phyloP scores from a whole-genome alignment of 345 rosid genomes.

The Corymbia maculata region DNA sequence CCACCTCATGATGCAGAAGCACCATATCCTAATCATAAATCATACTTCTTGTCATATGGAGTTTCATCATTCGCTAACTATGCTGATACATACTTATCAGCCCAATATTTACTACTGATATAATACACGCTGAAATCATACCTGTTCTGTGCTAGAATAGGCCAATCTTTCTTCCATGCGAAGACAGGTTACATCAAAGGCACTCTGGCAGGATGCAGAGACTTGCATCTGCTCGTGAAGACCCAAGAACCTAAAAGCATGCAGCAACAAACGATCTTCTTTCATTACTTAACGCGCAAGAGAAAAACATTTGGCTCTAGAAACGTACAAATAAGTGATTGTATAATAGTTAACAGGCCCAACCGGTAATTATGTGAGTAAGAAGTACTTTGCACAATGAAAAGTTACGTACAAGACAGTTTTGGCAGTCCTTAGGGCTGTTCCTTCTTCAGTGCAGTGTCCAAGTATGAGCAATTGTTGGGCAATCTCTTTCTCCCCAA shows the following conservation, averaged over 20 bases:
- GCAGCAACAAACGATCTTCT: background rate
- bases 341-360: background rate
- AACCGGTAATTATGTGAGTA: background rate
- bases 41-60: background rate
- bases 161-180: constrained; percentile 81
- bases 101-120: background rate
- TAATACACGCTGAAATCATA: background rate
- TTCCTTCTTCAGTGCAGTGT: constrained; percentile 42
- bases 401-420: constrained; percentile 45
- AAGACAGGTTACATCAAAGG: constrained; percentile 56
- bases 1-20: constrained; percentile 81
- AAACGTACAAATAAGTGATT: background rate
- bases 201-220: constrained; percentile 48
- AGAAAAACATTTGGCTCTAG: background rate
- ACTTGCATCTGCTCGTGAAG: constrained; percentile 50
- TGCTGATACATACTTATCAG: background rate
- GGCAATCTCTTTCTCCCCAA: constrained; percentile 49
- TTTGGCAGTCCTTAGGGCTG: constrained; percentile 59
- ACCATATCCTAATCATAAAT: constrained; percentile 74
- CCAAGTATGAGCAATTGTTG: constrained; percentile 51
- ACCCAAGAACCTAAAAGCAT: constrained; percentile 52
- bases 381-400: background rate
- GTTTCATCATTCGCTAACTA: background rate
- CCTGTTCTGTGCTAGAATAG: constrained; percentile 72
- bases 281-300: background rate